Conservation (phyloP, 495 filamentous ascomycete species). For the Trichoderma asperelloides region DNA sequence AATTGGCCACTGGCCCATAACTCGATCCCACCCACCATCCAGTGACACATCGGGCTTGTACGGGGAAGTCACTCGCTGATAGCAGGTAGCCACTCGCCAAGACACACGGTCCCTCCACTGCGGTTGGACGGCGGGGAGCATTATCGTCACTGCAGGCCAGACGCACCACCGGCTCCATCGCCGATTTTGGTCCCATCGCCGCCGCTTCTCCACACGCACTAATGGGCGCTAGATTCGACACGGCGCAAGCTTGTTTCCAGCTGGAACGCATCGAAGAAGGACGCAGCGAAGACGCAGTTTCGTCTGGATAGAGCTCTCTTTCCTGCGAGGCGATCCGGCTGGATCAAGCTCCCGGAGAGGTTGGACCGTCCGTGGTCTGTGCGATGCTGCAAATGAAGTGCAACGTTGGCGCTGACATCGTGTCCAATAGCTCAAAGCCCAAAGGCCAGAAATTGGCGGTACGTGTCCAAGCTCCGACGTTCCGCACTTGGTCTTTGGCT, state of each 20-base stretch:
- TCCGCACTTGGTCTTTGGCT: not conserved
- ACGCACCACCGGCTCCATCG: not conserved
- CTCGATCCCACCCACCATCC: not conserved
- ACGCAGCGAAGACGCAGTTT: not conserved
- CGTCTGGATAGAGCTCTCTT: not conserved
- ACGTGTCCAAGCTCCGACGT: not conserved
- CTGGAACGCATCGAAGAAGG: not conserved
- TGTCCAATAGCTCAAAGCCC: not conserved
- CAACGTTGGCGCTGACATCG: not conserved
- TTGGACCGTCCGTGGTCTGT: not conserved
- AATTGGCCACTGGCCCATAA: not conserved
- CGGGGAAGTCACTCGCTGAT: too few relatives aligned
- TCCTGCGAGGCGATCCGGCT: not conserved
- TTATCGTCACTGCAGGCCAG: not conserved
- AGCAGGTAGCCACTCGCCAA: not conserved
- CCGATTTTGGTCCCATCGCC: constrained; percentile 5
- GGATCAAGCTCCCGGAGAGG: not conserved
- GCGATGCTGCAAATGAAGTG: not conserved
- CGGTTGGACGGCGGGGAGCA: not conserved
- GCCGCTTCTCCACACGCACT: constrained; percentile 7
- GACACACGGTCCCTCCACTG: not conserved
- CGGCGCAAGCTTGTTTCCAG: not conserved
- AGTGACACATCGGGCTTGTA: not conserved
- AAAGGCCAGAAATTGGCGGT: not conserved
- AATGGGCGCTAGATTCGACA: not conserved